Conservation (phyloP, 1,284 basidiomycete species). For the Ceratorhiza oryzae-sativae region DNA sequence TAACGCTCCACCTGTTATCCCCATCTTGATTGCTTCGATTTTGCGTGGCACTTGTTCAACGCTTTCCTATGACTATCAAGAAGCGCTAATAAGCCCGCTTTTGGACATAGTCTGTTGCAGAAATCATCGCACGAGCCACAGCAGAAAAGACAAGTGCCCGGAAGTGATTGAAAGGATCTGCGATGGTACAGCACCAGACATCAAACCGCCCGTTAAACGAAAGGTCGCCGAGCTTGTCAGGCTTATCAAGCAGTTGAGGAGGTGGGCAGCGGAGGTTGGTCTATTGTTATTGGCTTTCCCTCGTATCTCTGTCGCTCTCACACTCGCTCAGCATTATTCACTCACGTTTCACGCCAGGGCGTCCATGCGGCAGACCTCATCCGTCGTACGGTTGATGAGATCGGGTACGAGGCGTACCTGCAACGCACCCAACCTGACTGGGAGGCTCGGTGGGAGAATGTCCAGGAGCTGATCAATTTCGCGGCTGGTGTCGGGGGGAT, state of each 20-base stretch:
- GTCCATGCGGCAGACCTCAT: constrained; percentile 72
- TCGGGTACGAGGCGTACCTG: constrained; percentile 74
- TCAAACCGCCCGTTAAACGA: constrained; percentile 70
- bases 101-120: constrained; percentile 62
- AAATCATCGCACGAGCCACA: constrained; percentile 64
- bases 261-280: constrained; percentile 63
- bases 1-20: neutral
- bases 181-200: constrained; percentile 65
- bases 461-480: constrained; percentile 81
- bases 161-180: constrained; percentile 68
- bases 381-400: constrained; percentile 63
- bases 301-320: neutral
- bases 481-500: constrained; percentile 57
- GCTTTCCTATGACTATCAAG: neutral
- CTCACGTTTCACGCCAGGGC: constrained; percentile 54
- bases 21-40: neutral
- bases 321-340: neutral
- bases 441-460: constrained; percentile 84
- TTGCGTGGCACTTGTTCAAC: too few relatives aligned
- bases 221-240: constrained; percentile 69
- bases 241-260: constrained; percentile 62
- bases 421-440: constrained; percentile 74
- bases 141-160: constrained; percentile 63
- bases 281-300: constrained; percentile 34
- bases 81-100: neutral